Evolutionary conservation across 75 land plant genomes (phyloP).

Genomic region (Picea sitchensis): DNA sequence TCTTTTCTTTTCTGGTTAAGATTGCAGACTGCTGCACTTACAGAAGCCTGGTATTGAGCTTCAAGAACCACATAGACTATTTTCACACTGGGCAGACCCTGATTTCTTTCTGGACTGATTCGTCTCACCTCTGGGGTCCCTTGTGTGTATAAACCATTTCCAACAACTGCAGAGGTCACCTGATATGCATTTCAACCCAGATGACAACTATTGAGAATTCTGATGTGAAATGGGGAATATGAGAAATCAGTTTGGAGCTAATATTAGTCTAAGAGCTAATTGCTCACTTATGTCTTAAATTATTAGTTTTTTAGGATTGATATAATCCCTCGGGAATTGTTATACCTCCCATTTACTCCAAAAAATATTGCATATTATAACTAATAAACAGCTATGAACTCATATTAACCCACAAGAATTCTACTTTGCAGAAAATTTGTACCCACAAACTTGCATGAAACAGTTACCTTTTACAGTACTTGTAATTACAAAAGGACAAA

Average conservation of each 20-base stretch:
- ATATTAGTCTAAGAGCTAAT: too few relatives aligned
- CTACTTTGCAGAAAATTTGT: too few relatives aligned
- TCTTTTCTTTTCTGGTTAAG: constrained; percentile 47
- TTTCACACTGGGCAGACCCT: constrained; percentile 69
- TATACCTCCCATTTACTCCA: too few relatives aligned
- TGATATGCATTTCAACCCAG: background rate
- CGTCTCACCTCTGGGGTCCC: constrained; percentile 65
- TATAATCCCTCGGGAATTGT: background rate
- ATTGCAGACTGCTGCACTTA: constrained; percentile 75
- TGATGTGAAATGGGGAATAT: background rate
- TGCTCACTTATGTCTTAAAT: too few relatives aligned
- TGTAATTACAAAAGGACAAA: too few relatives aligned
- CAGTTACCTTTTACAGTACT: too few relatives aligned
- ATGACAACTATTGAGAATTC: background rate
- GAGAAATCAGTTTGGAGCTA: too few relatives aligned
- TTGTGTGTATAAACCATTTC: constrained; percentile 73
- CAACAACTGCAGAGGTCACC: constrained; percentile 23
- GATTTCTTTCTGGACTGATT: constrained; percentile 57
- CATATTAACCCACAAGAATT: too few relatives aligned
- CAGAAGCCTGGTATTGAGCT: constrained; percentile 97
- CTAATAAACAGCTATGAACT: too few relatives aligned
- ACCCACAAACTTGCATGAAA: too few relatives aligned
- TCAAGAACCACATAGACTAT: constrained; percentile 95
- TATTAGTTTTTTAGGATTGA: background rate
- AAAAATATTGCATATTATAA: too few relatives aligned